Conservation (phyloP, 139 green algal species). For the Chloropicon primus region DNA sequence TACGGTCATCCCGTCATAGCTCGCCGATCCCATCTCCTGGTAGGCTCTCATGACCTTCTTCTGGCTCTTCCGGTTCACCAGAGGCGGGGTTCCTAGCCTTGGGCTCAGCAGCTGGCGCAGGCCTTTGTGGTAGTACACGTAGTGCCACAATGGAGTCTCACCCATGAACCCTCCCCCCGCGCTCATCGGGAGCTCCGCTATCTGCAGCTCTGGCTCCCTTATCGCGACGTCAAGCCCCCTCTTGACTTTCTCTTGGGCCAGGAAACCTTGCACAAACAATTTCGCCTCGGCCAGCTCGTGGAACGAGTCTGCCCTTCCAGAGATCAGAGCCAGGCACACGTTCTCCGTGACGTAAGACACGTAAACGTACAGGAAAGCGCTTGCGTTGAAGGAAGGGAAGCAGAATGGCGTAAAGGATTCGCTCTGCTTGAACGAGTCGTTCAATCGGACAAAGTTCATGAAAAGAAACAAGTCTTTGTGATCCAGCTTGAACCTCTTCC, state of each 20-base stretch:
- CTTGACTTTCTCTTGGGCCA: neutral
- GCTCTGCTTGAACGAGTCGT: slow-evolving; percentile 30
- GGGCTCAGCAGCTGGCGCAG: neutral
- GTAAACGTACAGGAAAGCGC: slow-evolving; percentile 69
- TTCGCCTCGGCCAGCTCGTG: neutral
- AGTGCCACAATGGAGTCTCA: neutral
- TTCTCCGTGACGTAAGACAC: slow-evolving; percentile 33
- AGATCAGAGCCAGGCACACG: neutral
- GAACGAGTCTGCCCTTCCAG: neutral
- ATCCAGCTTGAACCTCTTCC: slow-evolving; percentile 20
- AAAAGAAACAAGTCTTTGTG: slow-evolving; percentile 62
- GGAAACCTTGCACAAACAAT: neutral
- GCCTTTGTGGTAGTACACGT: neutral
- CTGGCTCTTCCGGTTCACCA: neutral
- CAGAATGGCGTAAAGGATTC: slow-evolving; percentile 67
- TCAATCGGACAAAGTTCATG: slow-evolving; percentile 55
- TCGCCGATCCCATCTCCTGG: neutral
- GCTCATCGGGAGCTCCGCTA: neutral
- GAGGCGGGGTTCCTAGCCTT: neutral
- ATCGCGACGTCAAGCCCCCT: neutral
- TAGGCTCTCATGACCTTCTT: neutral
- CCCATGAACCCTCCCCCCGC: neutral
- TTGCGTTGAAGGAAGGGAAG: slow-evolving; percentile 58
- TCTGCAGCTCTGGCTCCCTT: neutral
- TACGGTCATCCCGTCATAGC: neutral